phyloP scores from a whole-genome alignment of 345 rosid species.

The Camelina sativa region DNA sequence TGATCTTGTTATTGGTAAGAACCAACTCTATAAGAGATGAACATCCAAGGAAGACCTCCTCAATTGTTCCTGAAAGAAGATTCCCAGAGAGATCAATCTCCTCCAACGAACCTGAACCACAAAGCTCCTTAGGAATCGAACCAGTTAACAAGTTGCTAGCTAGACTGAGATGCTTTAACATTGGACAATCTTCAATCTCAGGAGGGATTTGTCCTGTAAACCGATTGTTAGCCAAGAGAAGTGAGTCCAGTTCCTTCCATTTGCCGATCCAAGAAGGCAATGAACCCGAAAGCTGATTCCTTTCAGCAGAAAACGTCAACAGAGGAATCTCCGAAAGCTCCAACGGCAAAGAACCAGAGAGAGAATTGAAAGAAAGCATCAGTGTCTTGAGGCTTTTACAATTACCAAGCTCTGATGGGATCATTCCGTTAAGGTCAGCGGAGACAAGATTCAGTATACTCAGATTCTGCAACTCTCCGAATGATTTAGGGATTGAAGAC shows the following conservation, averaged over 20 bases:
- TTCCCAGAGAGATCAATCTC: slow-evolving; percentile 71
- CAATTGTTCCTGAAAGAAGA: slow-evolving; percentile 56
- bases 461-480: slow-evolving; percentile 62
- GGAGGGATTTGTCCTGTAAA: slow-evolving; percentile 65
- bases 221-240: slow-evolving; percentile 62
- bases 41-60: slow-evolving; percentile 64
- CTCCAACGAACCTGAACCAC: slow-evolving; percentile 59
- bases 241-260: slow-evolving; percentile 64
- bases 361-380: slow-evolving; percentile 70
- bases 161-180: slow-evolving; percentile 58
- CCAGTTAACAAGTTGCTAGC: slow-evolving; percentile 69
- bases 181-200: slow-evolving; percentile 64
- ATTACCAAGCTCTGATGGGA: slow-evolving; percentile 75
- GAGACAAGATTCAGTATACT: slow-evolving; percentile 61
- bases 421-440: slow-evolving; percentile 63
- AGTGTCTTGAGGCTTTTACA: slow-evolving; percentile 68
- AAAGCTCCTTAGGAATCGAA: slow-evolving; percentile 69
- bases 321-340: slow-evolving; percentile 67
- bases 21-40: slow-evolving; percentile 63
- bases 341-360: slow-evolving; percentile 69
- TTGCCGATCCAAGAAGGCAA: slow-evolving; percentile 80
- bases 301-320: slow-evolving; percentile 70
- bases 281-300: slow-evolving; percentile 71
- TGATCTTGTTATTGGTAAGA: slow-evolving; percentile 59
- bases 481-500: slow-evolving; percentile 59